Evolutionary conservation across 495 filamentous ascomycete species (phyloP), one percentile per base, ranked within the genome.

Genomic region (Aspergillus biplanus): DNA sequence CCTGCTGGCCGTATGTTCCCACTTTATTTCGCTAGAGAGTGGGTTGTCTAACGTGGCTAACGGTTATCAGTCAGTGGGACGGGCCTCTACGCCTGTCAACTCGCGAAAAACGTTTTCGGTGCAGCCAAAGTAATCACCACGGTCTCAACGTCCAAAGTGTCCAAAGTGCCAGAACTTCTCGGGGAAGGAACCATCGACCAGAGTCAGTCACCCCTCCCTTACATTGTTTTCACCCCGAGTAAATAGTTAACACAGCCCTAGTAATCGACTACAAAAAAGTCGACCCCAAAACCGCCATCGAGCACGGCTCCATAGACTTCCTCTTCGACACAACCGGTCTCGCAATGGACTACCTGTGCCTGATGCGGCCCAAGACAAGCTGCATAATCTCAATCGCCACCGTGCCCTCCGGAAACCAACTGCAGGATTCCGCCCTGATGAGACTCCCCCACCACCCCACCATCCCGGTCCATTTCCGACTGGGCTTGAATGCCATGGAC

Each of bases 231-330:
- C n/a, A n/a, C n/a, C n/a, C n/a, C n/a, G n/a, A n/a, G n/a, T n/a
- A n/a, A n/a, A n/a, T n/a, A n/a, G n/a, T n/a, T n/a, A n/a, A n/a
- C n/a, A n/a, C n/a, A n/a, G n/a, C n/a, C 21, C 21, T 2, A 73
- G 71, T 82, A 33, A 69, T 87, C 56, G 83, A 86, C 62, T 87
- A 86, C 61, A 78, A 65, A 56, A 80, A 73, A 59, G 59, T 65
- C 12, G 69, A 82, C 39, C 74, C 83, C 5, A 69, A 75, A 27
- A 58, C 72, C 6, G 74, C 39, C 8, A 75, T 86, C 5, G 78
- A 73, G 0, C 65, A 73, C 5, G 76, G 76, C 13, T 78, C 68
- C 7, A 78, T 86, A 11, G 84, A 88, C 66, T 78, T 84, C 65
- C 71, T 86, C 35, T 80, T 81, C 42, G 85, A 86, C 67, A 85